A percentile compares a stretch with the other conserved stretches of the same genome.
These are phyloP conservation scores for Agrostemma githago DNA, from an alignment of 148 eudicot genomes.

Conservation along the genomic window DNA sequence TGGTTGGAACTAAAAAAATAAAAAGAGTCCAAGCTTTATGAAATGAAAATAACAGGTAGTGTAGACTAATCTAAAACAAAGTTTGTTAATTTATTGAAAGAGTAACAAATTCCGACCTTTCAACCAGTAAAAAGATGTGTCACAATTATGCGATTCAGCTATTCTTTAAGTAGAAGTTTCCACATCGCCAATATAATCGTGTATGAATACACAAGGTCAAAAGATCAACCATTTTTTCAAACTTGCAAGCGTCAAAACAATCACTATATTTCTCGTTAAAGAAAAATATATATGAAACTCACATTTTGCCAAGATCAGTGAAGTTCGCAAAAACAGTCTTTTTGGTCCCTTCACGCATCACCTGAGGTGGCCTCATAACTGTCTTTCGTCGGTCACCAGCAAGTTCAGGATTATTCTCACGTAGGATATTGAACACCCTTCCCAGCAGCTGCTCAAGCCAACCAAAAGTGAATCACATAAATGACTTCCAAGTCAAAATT, in stretches of 20 bases:
- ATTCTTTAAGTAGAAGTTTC: too few relatives aligned
- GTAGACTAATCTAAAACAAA: neutral
- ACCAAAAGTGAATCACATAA: neutral
- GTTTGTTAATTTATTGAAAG: neutral
- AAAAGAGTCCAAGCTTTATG: neutral
- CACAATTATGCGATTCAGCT: neutral
- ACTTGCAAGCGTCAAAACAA: too few relatives aligned
- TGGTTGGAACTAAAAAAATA: neutral
- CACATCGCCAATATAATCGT: too few relatives aligned
- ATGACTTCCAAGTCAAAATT: neutral
- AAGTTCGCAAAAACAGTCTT: slow-evolving; percentile 93
- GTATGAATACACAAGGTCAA: neutral
- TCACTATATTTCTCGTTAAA: neutral
- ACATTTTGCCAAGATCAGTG: slow-evolving; percentile 96
- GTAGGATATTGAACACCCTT: slow-evolving; percentile 81
- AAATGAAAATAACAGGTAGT: neutral
- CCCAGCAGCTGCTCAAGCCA: slow-evolving; percentile 63
- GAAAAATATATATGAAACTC: slow-evolving; percentile 6
- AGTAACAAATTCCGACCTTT: neutral
- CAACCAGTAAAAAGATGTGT: neutral
- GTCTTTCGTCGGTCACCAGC: slow-evolving; percentile 93
- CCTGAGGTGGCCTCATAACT: slow-evolving; percentile 99
- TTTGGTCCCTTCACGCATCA: slow-evolving; percentile 97
- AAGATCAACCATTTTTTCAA: neutral
- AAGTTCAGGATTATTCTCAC: slow-evolving; percentile 96